phyloP scores from a whole-genome alignment of 208 protist species.

The Leishmania guyanensis region DNA sequence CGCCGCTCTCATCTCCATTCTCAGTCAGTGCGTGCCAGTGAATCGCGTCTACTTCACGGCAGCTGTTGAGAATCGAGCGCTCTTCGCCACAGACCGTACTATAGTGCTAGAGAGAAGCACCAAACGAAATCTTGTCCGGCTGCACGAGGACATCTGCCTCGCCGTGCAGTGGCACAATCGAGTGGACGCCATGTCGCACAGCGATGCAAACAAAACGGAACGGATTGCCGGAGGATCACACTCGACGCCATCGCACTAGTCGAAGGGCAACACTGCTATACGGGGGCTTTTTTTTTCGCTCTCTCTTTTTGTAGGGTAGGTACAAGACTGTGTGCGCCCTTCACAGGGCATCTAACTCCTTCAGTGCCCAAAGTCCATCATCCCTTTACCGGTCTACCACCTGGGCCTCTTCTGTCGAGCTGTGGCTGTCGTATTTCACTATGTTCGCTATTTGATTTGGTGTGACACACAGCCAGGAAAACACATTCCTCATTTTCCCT shows the following conservation, averaged over 20 bases:
- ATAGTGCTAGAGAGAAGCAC: slow-evolving; percentile 55
- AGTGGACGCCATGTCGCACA: slow-evolving; percentile 35
- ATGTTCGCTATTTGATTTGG: neutral
- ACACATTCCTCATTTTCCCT: neutral
- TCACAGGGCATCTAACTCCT: neutral
- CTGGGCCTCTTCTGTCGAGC: neutral
- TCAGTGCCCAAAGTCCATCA: neutral
- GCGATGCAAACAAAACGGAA: neutral
- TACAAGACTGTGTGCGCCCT: neutral
- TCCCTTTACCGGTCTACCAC: neutral
- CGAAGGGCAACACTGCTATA: neutral
- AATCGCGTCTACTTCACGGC: slow-evolving; percentile 81
- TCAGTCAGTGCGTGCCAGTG: slow-evolving; percentile 66
- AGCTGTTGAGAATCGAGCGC: slow-evolving; percentile 45
- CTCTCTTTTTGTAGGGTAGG: neutral
- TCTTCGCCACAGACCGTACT: slow-evolving; percentile 27
- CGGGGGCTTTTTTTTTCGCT: neutral
- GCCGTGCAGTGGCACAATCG: slow-evolving; percentile 59
- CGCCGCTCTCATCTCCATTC: slow-evolving; percentile 38
- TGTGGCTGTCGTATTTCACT: neutral
- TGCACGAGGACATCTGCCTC: slow-evolving; percentile 73
- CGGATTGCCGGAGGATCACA: neutral
- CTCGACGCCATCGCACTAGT: neutral
- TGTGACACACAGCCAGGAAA: neutral
- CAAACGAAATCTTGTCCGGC: slow-evolving; percentile 48